phyloP scores from a whole-genome alignment of 441 rosid species.

The Erysimum cheiri region DNA sequence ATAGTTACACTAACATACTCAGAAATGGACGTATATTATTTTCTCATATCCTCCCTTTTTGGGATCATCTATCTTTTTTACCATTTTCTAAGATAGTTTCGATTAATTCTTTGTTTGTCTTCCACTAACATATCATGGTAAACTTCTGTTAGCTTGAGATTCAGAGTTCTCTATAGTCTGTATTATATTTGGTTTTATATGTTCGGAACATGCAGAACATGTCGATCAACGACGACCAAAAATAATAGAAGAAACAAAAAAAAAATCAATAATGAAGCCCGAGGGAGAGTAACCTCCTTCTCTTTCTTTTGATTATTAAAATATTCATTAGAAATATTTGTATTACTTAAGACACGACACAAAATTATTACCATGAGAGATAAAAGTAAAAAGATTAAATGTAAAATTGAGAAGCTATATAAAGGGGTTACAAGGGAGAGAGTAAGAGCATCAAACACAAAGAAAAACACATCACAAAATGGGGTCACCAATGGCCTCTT shows the following conservation, averaged over 20 bases:
- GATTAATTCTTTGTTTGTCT: not conserved
- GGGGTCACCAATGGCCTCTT: conserved; percentile 48
- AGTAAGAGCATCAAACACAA: conserved; percentile 44
- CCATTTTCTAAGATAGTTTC: not conserved
- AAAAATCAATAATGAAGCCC: conserved; percentile 33
- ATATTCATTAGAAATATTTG: conserved; percentile 5
- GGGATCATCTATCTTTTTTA: not conserved
- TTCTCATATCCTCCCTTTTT: not conserved
- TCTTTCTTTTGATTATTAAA: conserved; percentile 23
- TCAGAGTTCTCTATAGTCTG: conserved; percentile 21
- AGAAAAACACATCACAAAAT: conserved; percentile 33
- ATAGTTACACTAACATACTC: not conserved
- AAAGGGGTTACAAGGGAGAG: conserved; percentile 34
- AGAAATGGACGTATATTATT: not conserved
- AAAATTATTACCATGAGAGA: conserved; percentile 23
- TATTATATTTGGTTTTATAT: conserved; percentile 21
- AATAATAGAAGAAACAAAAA: conserved; percentile 28
- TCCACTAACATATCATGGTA: conserved; percentile 5
- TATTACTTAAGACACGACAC: not conserved
- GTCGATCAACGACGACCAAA: conserved; percentile 33
- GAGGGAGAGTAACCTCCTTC: conserved; percentile 13
- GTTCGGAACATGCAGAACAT: conserved; percentile 34
- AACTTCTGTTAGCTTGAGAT: conserved; percentile 21
- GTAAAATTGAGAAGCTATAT: conserved; percentile 39
- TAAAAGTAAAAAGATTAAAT: not conserved